phyloP scores from a whole-genome alignment of 306 rosid species.

The Cucurbita maxima region DNA sequence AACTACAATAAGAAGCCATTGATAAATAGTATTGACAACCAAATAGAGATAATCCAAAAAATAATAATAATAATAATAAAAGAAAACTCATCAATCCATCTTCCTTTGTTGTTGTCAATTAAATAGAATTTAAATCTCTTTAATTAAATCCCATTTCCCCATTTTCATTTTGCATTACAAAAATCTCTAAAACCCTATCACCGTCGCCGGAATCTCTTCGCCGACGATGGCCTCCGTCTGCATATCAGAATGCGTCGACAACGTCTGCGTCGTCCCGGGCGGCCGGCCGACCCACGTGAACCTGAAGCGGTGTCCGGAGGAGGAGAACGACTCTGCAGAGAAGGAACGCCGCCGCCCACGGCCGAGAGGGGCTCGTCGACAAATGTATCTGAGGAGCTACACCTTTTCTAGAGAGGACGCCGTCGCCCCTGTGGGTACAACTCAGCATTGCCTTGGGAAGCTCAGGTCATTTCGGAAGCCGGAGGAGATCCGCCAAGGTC shows the following conservation, averaged over 20 bases:
- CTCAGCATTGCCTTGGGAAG: not conserved
- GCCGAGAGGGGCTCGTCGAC: slow-evolving; percentile 1
- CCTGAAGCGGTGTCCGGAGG: not conserved
- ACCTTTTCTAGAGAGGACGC: slow-evolving; percentile 2
- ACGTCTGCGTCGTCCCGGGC: not conserved
- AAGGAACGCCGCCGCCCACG: not conserved
- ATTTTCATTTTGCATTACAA: not conserved
- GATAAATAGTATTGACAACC: no score
- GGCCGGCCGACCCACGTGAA: not conserved
- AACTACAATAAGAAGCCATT: no score
- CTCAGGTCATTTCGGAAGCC: not conserved
- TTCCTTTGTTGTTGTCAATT: not conserved
- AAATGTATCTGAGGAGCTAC: slow-evolving; percentile 7
- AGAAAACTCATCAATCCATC: not conserved
- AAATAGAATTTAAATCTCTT: not conserved
- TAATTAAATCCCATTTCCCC: not conserved
- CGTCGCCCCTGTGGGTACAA: not conserved
- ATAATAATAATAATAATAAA: not conserved
- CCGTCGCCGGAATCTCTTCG: not conserved
- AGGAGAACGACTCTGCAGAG: not conserved
- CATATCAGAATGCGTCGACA: slow-evolving; percentile 4
- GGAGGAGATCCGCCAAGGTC: not conserved
- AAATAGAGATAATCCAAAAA: no score
- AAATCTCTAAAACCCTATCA: not conserved
- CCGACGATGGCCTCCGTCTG: slow-evolving; percentile 3